Percentiles rank a stretch among this genome's conserved stretches.
phyloP scores from a whole-genome alignment of 2,329 filamentous ascomycete species.

The Alternaria brassicicola region DNA sequence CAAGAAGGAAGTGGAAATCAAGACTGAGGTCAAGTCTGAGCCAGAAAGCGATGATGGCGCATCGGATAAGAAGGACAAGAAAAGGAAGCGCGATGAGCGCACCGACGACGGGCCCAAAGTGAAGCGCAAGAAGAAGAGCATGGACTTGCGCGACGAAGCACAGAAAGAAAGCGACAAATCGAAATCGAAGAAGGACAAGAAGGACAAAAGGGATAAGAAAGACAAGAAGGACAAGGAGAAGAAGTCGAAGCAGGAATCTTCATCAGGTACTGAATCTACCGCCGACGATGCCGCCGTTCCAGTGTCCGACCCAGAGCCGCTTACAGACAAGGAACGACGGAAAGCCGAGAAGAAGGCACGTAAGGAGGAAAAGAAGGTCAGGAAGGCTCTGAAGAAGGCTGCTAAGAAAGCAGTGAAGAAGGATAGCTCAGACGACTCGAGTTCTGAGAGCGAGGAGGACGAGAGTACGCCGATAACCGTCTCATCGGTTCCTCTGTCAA shows the following conservation, averaged over 20 bases:
- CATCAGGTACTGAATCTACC: conserved; percentile 30
- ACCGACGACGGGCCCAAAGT: conserved; percentile 37
- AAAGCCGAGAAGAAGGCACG: conserved; percentile 53
- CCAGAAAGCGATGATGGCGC: conserved; percentile 42
- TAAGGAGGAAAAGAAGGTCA: conserved; percentile 53
- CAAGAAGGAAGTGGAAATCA: conserved; percentile 43
- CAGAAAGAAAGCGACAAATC: conserved; percentile 27
- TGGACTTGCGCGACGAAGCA: conserved; percentile 38
- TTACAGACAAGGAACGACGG: conserved; percentile 51
- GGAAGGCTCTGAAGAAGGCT: conserved; percentile 57
- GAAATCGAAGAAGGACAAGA: conserved; percentile 43
- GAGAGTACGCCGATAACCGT: conserved; percentile 37
- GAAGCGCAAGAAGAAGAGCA: conserved; percentile 49
- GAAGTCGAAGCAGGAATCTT: conserved; percentile 32
- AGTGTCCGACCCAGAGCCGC: conserved; percentile 39
- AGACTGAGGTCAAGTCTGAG: conserved; percentile 50
- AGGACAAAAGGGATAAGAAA: conserved; percentile 41
- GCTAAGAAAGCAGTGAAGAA: conserved; percentile 50
- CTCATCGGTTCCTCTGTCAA: conserved; percentile 46
- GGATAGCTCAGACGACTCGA: conserved; percentile 29
- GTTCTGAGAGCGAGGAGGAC: conserved; percentile 38
- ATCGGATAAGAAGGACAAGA: conserved; percentile 37
- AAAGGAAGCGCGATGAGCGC: conserved; percentile 46
- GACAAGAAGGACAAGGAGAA: conserved; percentile 40
- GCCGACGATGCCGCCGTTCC: conserved; percentile 24